Conservation (phyloP, 108 stramenopile species). For the Craspedostauros australis region DNA sequence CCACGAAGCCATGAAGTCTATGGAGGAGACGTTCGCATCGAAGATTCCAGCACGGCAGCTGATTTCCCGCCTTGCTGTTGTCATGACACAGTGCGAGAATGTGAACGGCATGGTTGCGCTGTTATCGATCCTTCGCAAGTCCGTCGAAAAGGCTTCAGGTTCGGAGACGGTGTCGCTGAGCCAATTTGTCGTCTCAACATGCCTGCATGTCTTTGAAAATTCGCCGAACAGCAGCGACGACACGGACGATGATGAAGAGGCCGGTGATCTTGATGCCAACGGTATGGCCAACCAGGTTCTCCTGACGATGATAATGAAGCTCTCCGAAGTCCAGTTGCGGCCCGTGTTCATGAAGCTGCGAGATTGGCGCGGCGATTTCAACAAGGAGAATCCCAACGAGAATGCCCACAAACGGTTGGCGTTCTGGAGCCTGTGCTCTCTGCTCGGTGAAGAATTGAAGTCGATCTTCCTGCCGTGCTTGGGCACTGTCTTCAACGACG, state of each 20-base stretch:
- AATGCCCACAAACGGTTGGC: slow-evolving; percentile 28
- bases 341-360: slow-evolving; percentile 59
- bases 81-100: neutral
- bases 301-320: slow-evolving; percentile 68
- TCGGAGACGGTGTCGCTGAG: slow-evolving; percentile 51
- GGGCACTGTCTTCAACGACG: slow-evolving; percentile 58
- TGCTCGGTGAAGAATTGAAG: slow-evolving; percentile 47
- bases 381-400: slow-evolving; percentile 12
- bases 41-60: slow-evolving; percentile 53
- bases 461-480: slow-evolving; percentile 81
- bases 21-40: slow-evolving; percentile 40
- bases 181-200: slow-evolving; percentile 43
- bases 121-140: slow-evolving; percentile 26
- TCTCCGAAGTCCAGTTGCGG: slow-evolving; percentile 83
- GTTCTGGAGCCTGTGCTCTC: slow-evolving; percentile 74
- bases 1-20: slow-evolving; percentile 7
- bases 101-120: neutral
- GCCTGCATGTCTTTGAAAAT: too few relatives aligned
- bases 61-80: slow-evolving; percentile 46
- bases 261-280: slow-evolving; percentile 26
- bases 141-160: slow-evolving; percentile 35
- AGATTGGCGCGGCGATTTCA: slow-evolving; percentile 68
- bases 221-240: too few relatives aligned
- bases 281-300: slow-evolving; percentile 53
- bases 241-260: slow-evolving; percentile 5